phyloP scores from a whole-genome alignment of 2,329 filamentous ascomycete genomes.

The Lachnellula hyalina region DNA sequence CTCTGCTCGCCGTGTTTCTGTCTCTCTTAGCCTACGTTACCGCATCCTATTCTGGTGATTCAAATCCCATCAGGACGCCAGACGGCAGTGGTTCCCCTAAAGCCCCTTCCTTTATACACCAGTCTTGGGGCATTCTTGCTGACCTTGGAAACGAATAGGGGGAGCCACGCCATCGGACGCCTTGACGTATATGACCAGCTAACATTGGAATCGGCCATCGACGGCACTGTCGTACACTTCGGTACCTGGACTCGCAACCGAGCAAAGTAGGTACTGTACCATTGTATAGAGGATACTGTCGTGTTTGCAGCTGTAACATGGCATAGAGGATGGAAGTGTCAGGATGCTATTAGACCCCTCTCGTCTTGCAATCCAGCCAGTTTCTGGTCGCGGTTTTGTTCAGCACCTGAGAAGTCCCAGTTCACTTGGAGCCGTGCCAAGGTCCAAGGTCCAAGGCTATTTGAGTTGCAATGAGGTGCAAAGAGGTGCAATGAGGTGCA shows the following conservation, averaged over 20 bases:
- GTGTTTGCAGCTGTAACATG: too few relatives aligned
- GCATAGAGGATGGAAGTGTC: too few relatives aligned
- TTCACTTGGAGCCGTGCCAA: too few relatives aligned
- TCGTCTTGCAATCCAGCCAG: too few relatives aligned
- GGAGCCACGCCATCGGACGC: constrained; percentile 47
- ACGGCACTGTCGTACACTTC: constrained; percentile 48
- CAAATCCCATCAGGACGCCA: constrained; percentile 46
- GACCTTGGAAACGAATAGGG: constrained; percentile 30
- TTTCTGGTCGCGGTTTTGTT: too few relatives aligned
- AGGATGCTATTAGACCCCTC: too few relatives aligned
- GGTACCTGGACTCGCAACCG: constrained; percentile 39
- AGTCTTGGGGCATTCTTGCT: neutral
- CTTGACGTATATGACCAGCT: constrained; percentile 46
- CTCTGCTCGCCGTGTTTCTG: neutral
- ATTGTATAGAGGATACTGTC: too few relatives aligned
- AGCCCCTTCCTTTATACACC: too few relatives aligned
- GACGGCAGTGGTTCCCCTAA: constrained; percentile 44
- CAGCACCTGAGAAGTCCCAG: too few relatives aligned
- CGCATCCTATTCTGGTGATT: constrained; percentile 24
- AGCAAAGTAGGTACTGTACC: neutral
- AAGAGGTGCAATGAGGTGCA: too few relatives aligned
- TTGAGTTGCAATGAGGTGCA: too few relatives aligned
- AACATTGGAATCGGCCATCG: constrained; percentile 46
- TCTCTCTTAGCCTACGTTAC: neutral
- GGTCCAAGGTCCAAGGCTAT: too few relatives aligned